These are phyloP conservation scores for Diplodia mutila DNA, from an alignment of 2,329 filamentous ascomycete species.

Conservation along the genomic window DNA sequence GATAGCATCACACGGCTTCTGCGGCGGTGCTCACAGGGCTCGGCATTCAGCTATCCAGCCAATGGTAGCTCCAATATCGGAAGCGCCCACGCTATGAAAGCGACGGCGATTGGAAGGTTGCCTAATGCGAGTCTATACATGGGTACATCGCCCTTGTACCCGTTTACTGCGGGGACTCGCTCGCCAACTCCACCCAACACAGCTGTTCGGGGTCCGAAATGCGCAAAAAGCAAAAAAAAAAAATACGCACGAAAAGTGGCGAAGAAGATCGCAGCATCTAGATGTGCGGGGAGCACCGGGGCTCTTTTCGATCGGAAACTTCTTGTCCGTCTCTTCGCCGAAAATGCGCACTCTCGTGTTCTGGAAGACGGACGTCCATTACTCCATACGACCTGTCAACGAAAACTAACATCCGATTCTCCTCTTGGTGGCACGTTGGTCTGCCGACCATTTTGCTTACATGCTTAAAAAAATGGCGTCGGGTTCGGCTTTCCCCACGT, in stretches of 20 bases:
- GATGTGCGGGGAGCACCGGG: background rate
- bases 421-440: background rate
- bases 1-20: background rate
- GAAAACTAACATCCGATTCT: background rate
- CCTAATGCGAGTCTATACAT: background rate
- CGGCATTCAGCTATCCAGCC: background rate
- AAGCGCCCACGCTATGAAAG: conserved; percentile 1
- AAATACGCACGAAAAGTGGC: background rate
- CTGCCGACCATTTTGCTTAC: background rate
- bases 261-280: background rate
- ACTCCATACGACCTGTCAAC: background rate
- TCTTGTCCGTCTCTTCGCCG: no score
- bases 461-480: background rate
- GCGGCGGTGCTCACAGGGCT: background rate
- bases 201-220: background rate
- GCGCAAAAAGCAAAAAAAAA: conserved; percentile 1
- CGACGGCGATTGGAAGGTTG: conserved; percentile 1
- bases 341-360: background rate
- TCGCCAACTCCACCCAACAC: background rate
- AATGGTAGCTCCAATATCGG: conserved; percentile 1
- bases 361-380: background rate
- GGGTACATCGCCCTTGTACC: conserved; percentile 15
- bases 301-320: background rate
- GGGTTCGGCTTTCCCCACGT: background rate
- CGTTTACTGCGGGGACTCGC: background rate